Base-by-base conservation (phyloP, 2,329 filamentous ascomycete genomes). In the Mycocentrospora acerina region DNA sequence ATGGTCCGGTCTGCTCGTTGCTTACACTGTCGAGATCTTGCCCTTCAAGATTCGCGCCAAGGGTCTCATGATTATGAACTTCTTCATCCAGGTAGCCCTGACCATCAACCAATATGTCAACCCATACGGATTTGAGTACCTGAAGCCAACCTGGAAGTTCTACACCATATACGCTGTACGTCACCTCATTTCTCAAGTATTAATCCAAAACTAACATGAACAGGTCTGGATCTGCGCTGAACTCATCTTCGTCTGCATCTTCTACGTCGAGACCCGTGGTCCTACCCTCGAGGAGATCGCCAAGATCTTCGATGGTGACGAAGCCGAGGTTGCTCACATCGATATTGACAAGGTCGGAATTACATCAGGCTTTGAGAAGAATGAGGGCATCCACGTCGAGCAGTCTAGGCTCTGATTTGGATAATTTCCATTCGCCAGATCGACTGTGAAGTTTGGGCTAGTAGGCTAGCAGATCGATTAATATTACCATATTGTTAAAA, bases 241-340 rank as follows among this genome's bases (percentile, higher is more conserved):
- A 63, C 68, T 83, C 30, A 45, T 78, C 31, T 82, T 84, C 51
- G 80, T 85, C 24, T 83, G 76, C 66, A 81, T 81, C 70, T 77
- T 84, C 62, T 84, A 82, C 60, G 76, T 84, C 39, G 84, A 88
- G 70, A 88, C 84, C 13, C 81, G 80, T 55, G 83, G 83, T 3
- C 81, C 82, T 0, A 86, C 83, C 2, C 79, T 88, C 1, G 84
- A 87, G 60, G 82, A 86, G 60, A 77, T 86, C 46, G 80, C 83
- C 31, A 78, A 79, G 55, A 85, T 87, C 60, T 87, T 88, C 54
- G 83, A 87, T 52, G 84, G 82, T 26, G 77, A 81, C 18, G 71
- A 77, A 24, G 79, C 78, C 14, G 74, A 65, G 42, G 61, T 67
- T 26, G 54, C 51, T 5, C 42, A 56, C n/a, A 29, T 61, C 14